Conservation (phyloP, 2,329 filamentous ascomycete species). For the Dactylonectria macrodidyma region DNA sequence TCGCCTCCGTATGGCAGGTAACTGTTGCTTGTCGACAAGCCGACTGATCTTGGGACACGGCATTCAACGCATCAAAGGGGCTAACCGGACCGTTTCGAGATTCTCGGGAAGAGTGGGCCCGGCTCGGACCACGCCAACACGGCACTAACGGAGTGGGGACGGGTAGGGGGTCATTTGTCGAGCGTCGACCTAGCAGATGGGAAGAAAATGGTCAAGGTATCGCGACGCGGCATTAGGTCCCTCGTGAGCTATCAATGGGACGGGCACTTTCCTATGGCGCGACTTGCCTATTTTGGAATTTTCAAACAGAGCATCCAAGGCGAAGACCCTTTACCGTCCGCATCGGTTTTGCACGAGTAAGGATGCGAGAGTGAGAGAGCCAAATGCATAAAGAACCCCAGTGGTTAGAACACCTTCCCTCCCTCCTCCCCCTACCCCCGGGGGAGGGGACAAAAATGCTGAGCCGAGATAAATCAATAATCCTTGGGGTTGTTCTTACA, state of each 20-base stretch:
- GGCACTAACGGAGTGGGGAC: not conserved
- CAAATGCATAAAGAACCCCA: not conserved
- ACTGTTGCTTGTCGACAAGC: not conserved
- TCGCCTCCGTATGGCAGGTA: not conserved
- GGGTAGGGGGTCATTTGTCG: not conserved
- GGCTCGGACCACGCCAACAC: conserved; percentile 2
- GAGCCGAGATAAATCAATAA: not conserved
- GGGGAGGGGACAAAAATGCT: not conserved
- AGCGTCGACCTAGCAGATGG: not conserved
- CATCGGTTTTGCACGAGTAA: not conserved
- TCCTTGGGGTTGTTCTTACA: not conserved
- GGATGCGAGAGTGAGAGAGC: not conserved
- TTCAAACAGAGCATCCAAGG: conserved; percentile 3
- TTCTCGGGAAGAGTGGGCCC: not conserved
- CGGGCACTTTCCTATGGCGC: not conserved
- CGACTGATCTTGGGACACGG: not conserved
- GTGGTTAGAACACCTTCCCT: not conserved
- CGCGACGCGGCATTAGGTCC: not conserved
- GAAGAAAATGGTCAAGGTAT: not conserved
- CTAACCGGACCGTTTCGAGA: not conserved
- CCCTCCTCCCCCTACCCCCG: too few relatives aligned
- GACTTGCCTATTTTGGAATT: not conserved
- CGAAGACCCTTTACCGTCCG: not conserved
- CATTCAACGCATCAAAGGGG: not conserved
- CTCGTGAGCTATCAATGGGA: not conserved